Base-by-base conservation (phyloP, 345 rosid genomes). In the Eucalyptus tenuipes region DNA sequence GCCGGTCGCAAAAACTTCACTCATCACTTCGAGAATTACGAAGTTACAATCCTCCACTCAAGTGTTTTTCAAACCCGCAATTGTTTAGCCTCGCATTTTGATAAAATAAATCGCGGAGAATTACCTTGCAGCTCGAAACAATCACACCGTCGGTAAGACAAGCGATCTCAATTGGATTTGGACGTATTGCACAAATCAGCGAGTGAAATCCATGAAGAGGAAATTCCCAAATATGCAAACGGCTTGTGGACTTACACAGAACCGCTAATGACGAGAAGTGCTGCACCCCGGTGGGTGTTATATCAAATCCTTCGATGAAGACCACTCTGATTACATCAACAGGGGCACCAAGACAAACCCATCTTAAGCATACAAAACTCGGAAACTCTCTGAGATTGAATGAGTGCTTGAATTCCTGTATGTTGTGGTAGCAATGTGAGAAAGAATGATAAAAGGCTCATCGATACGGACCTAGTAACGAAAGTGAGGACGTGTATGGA, bases 1-100 rank as follows among this genome's bases (percentile, higher is more conserved):
- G 31, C 31, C 1, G 3, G 14, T 27, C 8, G 1, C 66, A 27
- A 11, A 59, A 27, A 27, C 0, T 59, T 12, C n/a, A 27, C 66
- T 59, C 0, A 27, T 59, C 66, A 59, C 14, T 59, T 25, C 1
- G 7, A 59, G 66, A 59, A 27, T 59, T 27, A 59, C 1, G 1
- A 27, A 59, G n/a, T 27, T 59, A 25, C 15, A 59, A 59, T 59
- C n/a, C 4, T 12, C n/a, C 31, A 5, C 66, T 59, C 31, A 59
- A 25, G 42, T 66, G 6, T 33, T 68, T 68, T 33, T 9, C 11
- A 16, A 68, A 68, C 24, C 22, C 24, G 5, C 24, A 33, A 33
- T 33, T n/a, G 75, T 64, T 64, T 64, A n/a, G 40, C 37, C 75
- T 15, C 1, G 37, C 24, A 31, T 33, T 37, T 33, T 16, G 0